Base-by-base conservation (phyloP, 2,329 filamentous ascomycete genomes). In the Emmonsiellopsis sp. region DNA sequence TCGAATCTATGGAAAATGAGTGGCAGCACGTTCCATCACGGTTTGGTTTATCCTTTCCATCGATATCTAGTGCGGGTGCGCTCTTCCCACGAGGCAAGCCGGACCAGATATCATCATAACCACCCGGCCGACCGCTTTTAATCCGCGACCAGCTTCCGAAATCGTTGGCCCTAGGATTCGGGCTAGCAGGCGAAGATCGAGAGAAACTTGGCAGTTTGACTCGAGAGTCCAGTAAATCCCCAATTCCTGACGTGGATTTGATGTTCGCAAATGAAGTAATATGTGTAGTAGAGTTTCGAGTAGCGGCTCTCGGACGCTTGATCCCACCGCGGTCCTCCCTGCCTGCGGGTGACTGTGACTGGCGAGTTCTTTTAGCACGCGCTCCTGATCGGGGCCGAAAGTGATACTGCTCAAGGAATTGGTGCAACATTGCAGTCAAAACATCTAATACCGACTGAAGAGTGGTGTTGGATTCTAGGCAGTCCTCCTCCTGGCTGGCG, bases 351-450 rank as follows among this genome's bases (percentile, higher is more conserved):
- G 36, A 49, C 4, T 36, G 37, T 5, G 52, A 42, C 27, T 32
- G 27, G 39, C 33, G 34, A 13, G 3, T 44, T 33, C 45, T 34
- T 49, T 42, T 51, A 49, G 55, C 62, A 42, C 61, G 56, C 44
- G 60, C 62, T 49, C 57, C 47, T 49, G 56, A 43, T 56, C 68
- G 75, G 8, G 86, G 84, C 3, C 78, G 76, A 60, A 92, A 85
- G 56, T 86, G 77, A 61, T 93, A 78, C 32, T 83, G 83, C 53
- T 81, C 82, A 6, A 97, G 71, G 68, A 95, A 96, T 55, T 89
- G 82, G 48, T 77, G 79, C 31, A 87, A 75, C 64, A 91, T 80
- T 0, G 82, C 82, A 49, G 77, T 77, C 8, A 96, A 63, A 2
- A 96, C 74, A 43, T 86, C 80, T 0, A 80, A 60, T 2, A 88